These are phyloP conservation scores for Talaromyces amestolkiae DNA, from an alignment of 2,329 filamentous ascomycete genomes.

Conservation along the genomic window DNA sequence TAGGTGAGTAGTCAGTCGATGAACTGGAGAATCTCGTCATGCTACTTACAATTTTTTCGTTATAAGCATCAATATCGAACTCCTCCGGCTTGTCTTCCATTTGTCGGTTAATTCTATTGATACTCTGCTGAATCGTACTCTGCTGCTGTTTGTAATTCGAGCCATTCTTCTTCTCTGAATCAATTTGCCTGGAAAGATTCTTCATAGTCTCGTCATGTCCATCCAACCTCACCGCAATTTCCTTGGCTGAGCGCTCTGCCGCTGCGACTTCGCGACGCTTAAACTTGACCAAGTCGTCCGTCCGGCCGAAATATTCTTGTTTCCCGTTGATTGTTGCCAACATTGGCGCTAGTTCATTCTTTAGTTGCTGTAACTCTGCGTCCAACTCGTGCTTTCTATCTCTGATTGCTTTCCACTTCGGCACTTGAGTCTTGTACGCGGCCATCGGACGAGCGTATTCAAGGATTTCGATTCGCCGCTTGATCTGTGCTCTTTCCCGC, in stretches of 20 bases:
- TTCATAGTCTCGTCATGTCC: conserved; percentile 38
- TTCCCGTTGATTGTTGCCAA: conserved; percentile 68
- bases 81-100: conserved; percentile 61
- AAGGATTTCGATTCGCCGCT: conserved; percentile 63
- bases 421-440: conserved; percentile 59
- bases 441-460: conserved; percentile 65
- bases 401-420: conserved; percentile 54
- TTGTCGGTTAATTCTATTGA: conserved; percentile 63
- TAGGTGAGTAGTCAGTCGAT: conserved; percentile 35
- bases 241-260: conserved; percentile 51
- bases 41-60: conserved; percentile 65
- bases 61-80: conserved; percentile 69
- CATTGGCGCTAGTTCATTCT: conserved; percentile 64
- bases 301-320: conserved; percentile 57
- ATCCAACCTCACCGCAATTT: conserved; percentile 43
- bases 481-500: conserved; percentile 68
- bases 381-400: conserved; percentile 54
- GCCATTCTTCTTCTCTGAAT: conserved; percentile 53
- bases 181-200: conserved; percentile 40
- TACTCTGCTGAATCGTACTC: conserved; percentile 51
- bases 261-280: conserved; percentile 56
- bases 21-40: neutral
- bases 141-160: conserved; percentile 54
- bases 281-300: conserved; percentile 56
- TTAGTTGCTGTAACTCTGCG: conserved; percentile 58